phyloP scores from a whole-genome alignment of 345 rosid genomes.

The Camelina hispida region DNA sequence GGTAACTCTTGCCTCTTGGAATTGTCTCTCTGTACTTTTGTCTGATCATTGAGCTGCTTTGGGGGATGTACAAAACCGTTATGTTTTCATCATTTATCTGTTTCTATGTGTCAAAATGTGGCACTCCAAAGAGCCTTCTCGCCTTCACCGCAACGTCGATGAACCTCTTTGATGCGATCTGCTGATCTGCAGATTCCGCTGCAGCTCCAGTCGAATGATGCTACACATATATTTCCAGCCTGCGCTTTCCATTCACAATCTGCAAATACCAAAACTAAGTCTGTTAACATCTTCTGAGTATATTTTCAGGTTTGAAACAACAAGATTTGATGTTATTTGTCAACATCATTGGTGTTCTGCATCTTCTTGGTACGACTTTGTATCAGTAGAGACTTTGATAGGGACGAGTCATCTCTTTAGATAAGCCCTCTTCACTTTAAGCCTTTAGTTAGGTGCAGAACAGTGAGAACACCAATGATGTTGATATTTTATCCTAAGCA shows the following conservation, averaged over 20 bases:
- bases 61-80: constrained; percentile 20
- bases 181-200: constrained; percentile 95
- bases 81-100: not conserved
- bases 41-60: constrained; percentile 23
- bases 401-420: constrained; percentile 38
- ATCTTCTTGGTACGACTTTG: constrained; percentile 36
- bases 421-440: not conserved
- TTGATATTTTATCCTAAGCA: constrained; percentile 26
- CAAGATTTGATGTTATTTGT: too few relatives aligned
- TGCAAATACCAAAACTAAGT: constrained; percentile 40
- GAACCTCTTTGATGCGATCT: constrained; percentile 90
- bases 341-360: too few relatives aligned
- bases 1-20: constrained; percentile 32
- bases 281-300: not conserved
- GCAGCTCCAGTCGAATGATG: constrained; percentile 97
- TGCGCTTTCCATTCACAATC: constrained; percentile 99
- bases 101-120: constrained; percentile 49
- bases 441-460: constrained; percentile 30
- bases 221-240: constrained; percentile 93
- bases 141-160: constrained; percentile 90
- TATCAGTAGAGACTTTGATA: constrained; percentile 37
- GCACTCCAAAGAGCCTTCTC: constrained; percentile 90
- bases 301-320: constrained; percentile 16
- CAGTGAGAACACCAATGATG: constrained; percentile 24
- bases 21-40: constrained; percentile 21